Evolutionary conservation across 768 basidiomycete species (phyloP).

Genomic region (Tephrocybe sp.): DNA sequence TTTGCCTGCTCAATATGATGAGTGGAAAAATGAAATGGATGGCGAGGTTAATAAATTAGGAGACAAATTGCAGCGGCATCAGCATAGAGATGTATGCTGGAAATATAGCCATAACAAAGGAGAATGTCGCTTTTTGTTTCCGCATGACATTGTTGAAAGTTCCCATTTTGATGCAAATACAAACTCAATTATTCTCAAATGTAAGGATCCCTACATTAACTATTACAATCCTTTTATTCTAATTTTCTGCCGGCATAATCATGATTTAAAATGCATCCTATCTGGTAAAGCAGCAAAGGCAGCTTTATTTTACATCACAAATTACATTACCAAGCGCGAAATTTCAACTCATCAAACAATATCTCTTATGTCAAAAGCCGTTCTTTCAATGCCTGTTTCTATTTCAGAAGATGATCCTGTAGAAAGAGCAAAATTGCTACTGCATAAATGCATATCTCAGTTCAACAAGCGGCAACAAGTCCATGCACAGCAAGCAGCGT

Average conservation of each 20-base stretch:
- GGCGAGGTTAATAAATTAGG: conserved; percentile 1
- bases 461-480: conserved; percentile 28
- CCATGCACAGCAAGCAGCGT: too few species aligned
- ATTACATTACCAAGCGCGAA: conserved; percentile 34
- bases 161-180: conserved; percentile 28
- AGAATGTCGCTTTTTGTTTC: conserved; percentile 30
- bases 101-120: too few species aligned
- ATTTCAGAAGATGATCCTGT: neutral
- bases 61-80: neutral
- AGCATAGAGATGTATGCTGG: conserved; percentile 15
- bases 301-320: conserved; percentile 34
- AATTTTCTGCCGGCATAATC: conserved; percentile 31
- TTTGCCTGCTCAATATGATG: neutral
- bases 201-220: conserved; percentile 26
- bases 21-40: conserved; percentile 8
- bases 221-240: conserved; percentile 32
- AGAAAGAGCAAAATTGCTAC: conserved; percentile 17
- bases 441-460: conserved; percentile 31
- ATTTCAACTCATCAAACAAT: conserved; percentile 25
- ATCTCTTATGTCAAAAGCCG: conserved; percentile 22
- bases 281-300: too few species aligned
- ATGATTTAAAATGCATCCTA: too few species aligned
- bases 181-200: conserved; percentile 28
- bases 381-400: conserved; percentile 4
- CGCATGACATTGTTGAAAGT: conserved; percentile 26